A percentile compares a stretch with the other conserved stretches of the same genome.
Conservation (phyloP, 2,329 filamentous ascomycete species). For the Myriosclerotinia curreyana region DNA sequence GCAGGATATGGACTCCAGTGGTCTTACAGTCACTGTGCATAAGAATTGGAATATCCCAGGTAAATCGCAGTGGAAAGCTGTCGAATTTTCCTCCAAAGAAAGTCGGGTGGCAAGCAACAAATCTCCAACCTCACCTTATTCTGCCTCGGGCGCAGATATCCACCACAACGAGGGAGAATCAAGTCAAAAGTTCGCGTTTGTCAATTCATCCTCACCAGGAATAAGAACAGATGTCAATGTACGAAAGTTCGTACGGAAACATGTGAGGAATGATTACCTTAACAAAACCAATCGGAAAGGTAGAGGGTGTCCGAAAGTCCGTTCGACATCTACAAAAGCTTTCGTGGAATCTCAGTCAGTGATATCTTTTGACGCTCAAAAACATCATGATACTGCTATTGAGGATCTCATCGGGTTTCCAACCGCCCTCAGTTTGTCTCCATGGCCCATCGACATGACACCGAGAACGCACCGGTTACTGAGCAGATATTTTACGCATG, state of each 20-base stretch:
- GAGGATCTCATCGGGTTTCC: slow-evolving; percentile 22
- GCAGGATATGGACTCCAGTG: not conserved
- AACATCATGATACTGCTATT: not conserved
- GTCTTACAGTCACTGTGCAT: not conserved
- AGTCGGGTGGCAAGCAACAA: not conserved
- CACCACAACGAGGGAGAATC: not conserved
- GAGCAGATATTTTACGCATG: slow-evolving; percentile 26
- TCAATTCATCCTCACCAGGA: slow-evolving; percentile 22
- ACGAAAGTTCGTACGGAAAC: slow-evolving; percentile 26
- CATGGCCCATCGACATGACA: slow-evolving; percentile 27
- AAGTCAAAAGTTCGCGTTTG: slow-evolving; percentile 24
- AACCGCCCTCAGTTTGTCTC: slow-evolving; percentile 24
- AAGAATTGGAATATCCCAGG: slow-evolving; percentile 10
- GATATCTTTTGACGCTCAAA: not conserved
- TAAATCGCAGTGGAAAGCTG: not conserved
- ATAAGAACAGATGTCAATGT: slow-evolving; percentile 22
- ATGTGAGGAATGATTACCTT: slow-evolving; percentile 29
- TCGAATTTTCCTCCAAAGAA: not conserved
- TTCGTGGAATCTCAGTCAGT: not conserved
- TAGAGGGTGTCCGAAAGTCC: slow-evolving; percentile 5
- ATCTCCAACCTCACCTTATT: not conserved
- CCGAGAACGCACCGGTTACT: slow-evolving; percentile 25
- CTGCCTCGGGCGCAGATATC: not conserved
- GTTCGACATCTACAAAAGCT: not conserved
- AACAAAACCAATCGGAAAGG: slow-evolving; percentile 17